Evolutionary conservation across 148 eudicot species (phyloP), one percentile per base, ranked within the genome.

Genomic region (Chenopodium album): DNA sequence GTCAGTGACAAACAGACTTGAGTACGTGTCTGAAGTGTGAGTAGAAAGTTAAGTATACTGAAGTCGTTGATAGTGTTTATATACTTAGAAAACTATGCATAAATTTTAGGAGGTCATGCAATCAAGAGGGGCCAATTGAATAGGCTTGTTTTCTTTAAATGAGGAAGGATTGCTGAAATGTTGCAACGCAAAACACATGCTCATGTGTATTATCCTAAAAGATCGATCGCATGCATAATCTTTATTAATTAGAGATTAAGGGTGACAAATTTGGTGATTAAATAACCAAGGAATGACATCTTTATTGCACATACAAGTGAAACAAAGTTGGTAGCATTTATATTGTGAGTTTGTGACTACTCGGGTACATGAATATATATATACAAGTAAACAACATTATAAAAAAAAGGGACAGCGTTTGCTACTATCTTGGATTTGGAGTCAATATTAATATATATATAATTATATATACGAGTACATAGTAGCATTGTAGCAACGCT

Each of bases 161-260:
- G 83, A 31, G 22, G 31, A 65, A 17, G 26, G 16, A 41, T 23
- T 50, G 76, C 84, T 70, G 71, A 70, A 82, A 11, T 4, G 19
- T 77, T 76, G 84, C 80, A 77, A 77, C 41, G 62, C 76, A 69
- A 76, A 76, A 69, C 23, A 41, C 71, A 82, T 82, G 84, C n/a
- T 59, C 23, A 41, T 76, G 56, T 52, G 54, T 52, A 37, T 47
- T 29, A 29, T 76, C 78, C 71, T 73, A 63, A 44, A 19, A 34
- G 48, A 62, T 76, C 20, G 62, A 2, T 3, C 4, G 62, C 22
- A 56, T 56, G 17, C 17, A 56, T 56, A 5, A 41, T 5, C 44
- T 41, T 41, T 41, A 41, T 41, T 41, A 41, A 41, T 41, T 41
- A 41, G n/a, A n/a, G 16, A 14, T 17, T 56, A 56, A 56, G 22